phyloP scores from a whole-genome alignment of 257 asterid genomes.

The Solanum chiquidenum region DNA sequence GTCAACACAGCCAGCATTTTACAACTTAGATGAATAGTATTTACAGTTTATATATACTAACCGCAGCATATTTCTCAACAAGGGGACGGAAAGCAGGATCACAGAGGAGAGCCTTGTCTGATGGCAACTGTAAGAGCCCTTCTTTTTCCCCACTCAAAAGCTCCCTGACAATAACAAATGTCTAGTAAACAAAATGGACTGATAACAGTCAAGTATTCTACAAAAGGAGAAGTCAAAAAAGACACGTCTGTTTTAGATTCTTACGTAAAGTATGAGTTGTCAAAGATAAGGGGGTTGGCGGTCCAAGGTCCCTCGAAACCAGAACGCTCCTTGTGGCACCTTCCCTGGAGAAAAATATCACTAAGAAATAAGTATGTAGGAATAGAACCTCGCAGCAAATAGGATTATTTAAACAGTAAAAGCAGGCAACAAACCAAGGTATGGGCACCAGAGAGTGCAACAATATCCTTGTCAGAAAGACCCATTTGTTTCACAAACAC shows the following conservation, averaged over 20 bases:
- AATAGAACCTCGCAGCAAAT: not conserved
- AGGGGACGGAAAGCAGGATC: constrained; percentile 64
- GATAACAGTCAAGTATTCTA: not conserved
- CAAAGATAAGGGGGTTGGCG: constrained; percentile 63
- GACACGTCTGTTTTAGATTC: not conserved
- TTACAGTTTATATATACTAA: constrained; percentile 6
- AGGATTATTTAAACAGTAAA: not conserved
- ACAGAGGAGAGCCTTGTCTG: constrained; percentile 63
- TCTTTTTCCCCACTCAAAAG: constrained; percentile 70
- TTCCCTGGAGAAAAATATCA: constrained; percentile 34
- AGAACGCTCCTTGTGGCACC: constrained; percentile 85
- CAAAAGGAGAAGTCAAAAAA: not conserved
- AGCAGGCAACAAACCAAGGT: constrained; percentile 49
- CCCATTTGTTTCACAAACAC: constrained; percentile 86
- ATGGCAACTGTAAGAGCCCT: constrained; percentile 62
- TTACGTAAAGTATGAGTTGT: constrained; percentile 67
- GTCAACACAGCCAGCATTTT: not conserved
- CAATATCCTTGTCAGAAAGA: constrained; percentile 67
- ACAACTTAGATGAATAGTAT: not conserved
- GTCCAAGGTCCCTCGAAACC: constrained; percentile 97
- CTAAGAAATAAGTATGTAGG: not conserved
- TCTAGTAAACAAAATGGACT: not conserved
- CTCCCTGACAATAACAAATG: constrained; percentile 28
- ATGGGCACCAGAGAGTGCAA: constrained; percentile 83
- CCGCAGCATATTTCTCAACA: constrained; percentile 71